phyloP scores from a whole-genome alignment of 352 stramenopile species.

The Peronospora tabacina region DNA sequence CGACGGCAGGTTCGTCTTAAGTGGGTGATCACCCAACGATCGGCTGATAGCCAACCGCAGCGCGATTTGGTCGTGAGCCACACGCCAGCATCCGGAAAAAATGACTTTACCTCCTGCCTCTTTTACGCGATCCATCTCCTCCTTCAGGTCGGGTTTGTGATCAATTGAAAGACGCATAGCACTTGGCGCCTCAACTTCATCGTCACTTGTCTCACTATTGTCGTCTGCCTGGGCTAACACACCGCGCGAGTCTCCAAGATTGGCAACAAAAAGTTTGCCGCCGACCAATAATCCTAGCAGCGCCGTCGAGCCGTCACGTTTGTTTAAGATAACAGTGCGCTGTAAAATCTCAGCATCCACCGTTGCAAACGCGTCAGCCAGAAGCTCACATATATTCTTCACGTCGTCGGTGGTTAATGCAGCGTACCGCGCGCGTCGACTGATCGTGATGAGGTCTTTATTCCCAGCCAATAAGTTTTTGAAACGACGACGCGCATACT shows the following conservation, averaged over 20 bases:
- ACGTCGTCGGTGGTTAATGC: constrained; percentile 43
- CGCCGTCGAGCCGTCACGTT: constrained; percentile 69
- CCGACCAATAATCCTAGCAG: constrained; percentile 59
- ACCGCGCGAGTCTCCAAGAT: constrained; percentile 66
- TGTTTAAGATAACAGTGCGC: constrained; percentile 55
- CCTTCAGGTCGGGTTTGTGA: constrained; percentile 67
- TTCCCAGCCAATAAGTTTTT: constrained; percentile 46
- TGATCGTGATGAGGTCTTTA: constrained; percentile 42
- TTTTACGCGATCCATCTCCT: constrained; percentile 51
- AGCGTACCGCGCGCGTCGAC: constrained; percentile 25
- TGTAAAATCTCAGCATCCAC: constrained; percentile 72
- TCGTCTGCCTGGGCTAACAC: constrained; percentile 38
- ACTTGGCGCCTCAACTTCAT: constrained; percentile 15
- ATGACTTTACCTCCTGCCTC: constrained; percentile 69
- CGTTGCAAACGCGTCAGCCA: constrained; percentile 47
- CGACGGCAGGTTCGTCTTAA: constrained; percentile 56
- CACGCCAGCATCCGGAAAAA: constrained; percentile 75
- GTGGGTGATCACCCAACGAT: constrained; percentile 68
- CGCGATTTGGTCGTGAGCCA: constrained; percentile 66
- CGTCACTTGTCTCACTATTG: constrained; percentile 15
- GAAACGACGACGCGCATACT: constrained; percentile 54
- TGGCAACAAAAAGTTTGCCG: constrained; percentile 72
- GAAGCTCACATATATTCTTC: constrained; percentile 35
- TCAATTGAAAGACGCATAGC: constrained; percentile 63
- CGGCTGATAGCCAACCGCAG: constrained; percentile 69